Percentiles rank a stretch among this genome's conserved stretches.
Conservation (phyloP, 768 basidiomycete genomes). For the Dentipellis fragilis region DNA sequence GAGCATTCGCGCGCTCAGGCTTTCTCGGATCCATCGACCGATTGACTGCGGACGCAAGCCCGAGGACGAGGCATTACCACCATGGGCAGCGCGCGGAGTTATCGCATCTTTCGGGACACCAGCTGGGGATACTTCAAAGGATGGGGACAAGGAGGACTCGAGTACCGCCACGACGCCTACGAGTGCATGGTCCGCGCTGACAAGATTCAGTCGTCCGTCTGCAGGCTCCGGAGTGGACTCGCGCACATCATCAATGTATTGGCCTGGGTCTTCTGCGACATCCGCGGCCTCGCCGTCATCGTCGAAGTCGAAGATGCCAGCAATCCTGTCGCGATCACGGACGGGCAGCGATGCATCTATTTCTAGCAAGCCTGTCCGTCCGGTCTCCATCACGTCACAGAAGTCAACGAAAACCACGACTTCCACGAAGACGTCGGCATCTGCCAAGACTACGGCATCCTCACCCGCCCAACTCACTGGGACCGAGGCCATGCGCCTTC, state of each 20-base stretch:
- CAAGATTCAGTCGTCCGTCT: not conserved
- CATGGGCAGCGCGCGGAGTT: not conserved
- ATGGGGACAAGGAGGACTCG: not conserved
- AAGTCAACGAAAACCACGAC: not conserved
- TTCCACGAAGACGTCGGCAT: not conserved
- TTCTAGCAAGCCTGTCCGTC: not conserved
- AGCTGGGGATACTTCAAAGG: not conserved
- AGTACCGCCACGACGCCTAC: not conserved
- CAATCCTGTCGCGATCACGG: not conserved
- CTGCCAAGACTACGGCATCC: not conserved
- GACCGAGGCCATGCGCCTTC: not conserved
- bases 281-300: not conserved
- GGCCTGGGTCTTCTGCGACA: not conserved
- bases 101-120: not conserved
- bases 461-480: not conserved
- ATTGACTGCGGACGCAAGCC: not conserved
- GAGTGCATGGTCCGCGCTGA: not conserved
- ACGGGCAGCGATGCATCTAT: not conserved
- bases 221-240: not conserved
- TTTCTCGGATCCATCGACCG: not conserved
- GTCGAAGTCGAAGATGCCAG: not conserved
- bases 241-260: not conserved
- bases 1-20: not conserved
- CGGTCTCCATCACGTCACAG: not conserved
- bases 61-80: not conserved